Percentiles rank a stretch among this genome's conserved stretches.
phyloP scores from a whole-genome alignment of 352 stramenopile genomes.

The Hyaloperonospora brassicae region DNA sequence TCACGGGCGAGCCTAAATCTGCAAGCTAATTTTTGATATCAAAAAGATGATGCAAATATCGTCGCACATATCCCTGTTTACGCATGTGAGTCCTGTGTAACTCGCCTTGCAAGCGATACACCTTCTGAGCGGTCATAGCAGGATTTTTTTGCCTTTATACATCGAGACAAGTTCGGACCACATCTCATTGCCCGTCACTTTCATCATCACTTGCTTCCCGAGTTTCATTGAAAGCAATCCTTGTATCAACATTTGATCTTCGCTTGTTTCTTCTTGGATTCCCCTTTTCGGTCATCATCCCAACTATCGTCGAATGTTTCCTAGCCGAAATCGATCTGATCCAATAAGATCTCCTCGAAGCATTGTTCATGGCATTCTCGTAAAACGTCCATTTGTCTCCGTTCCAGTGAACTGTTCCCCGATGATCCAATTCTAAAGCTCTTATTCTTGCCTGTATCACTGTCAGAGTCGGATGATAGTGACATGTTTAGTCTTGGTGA shows the following conservation, averaged over 20 bases:
- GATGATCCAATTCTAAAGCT: conserved; percentile 2
- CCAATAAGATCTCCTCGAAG: conserved; percentile 1
- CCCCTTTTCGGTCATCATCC: conserved; percentile 7
- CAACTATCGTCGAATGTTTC: neutral
- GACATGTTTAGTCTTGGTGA: conserved; percentile 8
- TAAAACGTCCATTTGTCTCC: conserved; percentile 14
- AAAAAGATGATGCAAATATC: neutral
- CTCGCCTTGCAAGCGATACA: conserved; percentile 5
- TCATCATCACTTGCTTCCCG: conserved; percentile 4
- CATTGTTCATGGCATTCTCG: conserved; percentile 5
- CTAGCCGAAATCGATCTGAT: conserved; percentile 1
- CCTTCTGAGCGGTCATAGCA: conserved; percentile 4
- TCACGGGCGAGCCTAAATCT: neutral
- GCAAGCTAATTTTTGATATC: neutral
- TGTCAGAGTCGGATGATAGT: conserved; percentile 5
- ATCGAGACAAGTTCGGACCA: neutral
- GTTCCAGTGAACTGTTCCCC: conserved; percentile 6
- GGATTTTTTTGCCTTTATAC: neutral
- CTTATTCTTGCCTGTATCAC: conserved; percentile 2
- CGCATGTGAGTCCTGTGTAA: conserved; percentile 2
- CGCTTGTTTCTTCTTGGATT: conserved; percentile 2
- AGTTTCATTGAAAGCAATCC: conserved; percentile 8
- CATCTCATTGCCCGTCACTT: conserved; percentile 3
- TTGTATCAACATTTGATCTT: conserved; percentile 11
- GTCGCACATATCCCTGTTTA: neutral